phyloP scores from a whole-genome alignment of 2,329 filamentous ascomycete species.

The Stemphylium beticola region DNA sequence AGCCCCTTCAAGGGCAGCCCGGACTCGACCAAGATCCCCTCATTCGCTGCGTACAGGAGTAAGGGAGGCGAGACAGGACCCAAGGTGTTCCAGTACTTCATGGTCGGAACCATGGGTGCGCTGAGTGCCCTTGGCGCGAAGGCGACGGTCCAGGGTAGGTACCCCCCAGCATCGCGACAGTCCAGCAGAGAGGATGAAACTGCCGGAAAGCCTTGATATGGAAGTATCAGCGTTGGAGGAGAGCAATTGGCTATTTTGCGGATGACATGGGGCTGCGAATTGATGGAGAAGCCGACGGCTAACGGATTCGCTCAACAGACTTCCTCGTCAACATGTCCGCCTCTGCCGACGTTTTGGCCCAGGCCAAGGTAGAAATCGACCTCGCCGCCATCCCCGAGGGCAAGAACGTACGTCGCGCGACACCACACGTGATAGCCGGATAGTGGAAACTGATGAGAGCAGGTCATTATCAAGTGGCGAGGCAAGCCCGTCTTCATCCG shows the following conservation, averaged over 20 bases:
- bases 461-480: conserved; percentile 99
- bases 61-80: conserved; percentile 72
- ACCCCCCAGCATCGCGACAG: conserved; percentile 12
- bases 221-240: conserved; percentile 3
- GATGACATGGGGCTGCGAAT: conserved; percentile 31
- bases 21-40: conserved; percentile 74
- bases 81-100: conserved; percentile 95
- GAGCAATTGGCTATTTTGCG: conserved; percentile 41
- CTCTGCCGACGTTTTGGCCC: conserved; percentile 96
- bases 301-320: conserved; percentile 64
- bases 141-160: conserved; percentile 94
- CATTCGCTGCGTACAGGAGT: conserved; percentile 87
- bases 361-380: conserved; percentile 99
- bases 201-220: conserved; percentile 1
- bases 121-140: conserved; percentile 93
- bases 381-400: conserved; percentile 92
- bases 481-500: conserved; percentile 99
- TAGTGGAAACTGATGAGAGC: conserved; percentile 27
- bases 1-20: conserved; percentile 62
- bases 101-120: conserved; percentile 94
- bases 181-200: conserved; percentile 14
- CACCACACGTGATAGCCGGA: background rate
- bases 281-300: conserved; percentile 39
- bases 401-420: conserved; percentile 83
- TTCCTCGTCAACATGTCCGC: conserved; percentile 99